Evolutionary conservation across 2,329 filamentous ascomycete species (phyloP), one percentile per base, ranked within the genome.

Genomic region (Lachnellula occidentalis): DNA sequence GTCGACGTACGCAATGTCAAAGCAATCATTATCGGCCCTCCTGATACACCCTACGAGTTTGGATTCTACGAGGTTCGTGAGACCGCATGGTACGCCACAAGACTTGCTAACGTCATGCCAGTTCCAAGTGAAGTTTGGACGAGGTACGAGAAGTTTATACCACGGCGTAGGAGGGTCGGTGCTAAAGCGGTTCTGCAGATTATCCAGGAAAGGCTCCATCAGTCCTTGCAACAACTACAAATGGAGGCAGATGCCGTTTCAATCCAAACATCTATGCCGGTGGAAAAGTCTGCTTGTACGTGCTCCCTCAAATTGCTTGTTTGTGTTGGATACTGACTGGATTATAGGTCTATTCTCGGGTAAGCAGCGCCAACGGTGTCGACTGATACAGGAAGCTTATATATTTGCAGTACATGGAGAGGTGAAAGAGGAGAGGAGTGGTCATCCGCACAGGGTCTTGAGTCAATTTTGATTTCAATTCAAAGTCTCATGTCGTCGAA

Each of bases 251-350:
- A 56, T 91, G 87, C 67, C 85, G 94, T 7, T 97, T 97, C 76
- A 96, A 96, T 66, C 94, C 94, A 3, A 99, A 99, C 68, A 96
- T 99, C 58, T 99, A 99, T 69, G 79, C 91, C 1, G 83, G 76
- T 48, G 94, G 94, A 48, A 95, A 92, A 73, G 92, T 99, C 54
- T 99, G 94, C 75, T 72, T 99, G 83, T 95, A 72, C 76, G 87
- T 79, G 15, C n/a, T 12, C 22, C 12, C 15, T 45, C 24, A 5
- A 19, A 48, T 19, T 9, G 39, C 21, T 11, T 15, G 5, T 27
- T 27, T n/a, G 12, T n/a, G 21, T 14, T 14, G 46, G 47, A 48
- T 12, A 49, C 63, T 66, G 55, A 69, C 53, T 7, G 14, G n/a
- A 11, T n/a, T 62, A 51, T 55, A 92, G 88, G 63, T 95, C 90